These are phyloP conservation scores for Jacaranda mimosifolia DNA, from an alignment of 257 asterid species.

Conservation along the genomic window DNA sequence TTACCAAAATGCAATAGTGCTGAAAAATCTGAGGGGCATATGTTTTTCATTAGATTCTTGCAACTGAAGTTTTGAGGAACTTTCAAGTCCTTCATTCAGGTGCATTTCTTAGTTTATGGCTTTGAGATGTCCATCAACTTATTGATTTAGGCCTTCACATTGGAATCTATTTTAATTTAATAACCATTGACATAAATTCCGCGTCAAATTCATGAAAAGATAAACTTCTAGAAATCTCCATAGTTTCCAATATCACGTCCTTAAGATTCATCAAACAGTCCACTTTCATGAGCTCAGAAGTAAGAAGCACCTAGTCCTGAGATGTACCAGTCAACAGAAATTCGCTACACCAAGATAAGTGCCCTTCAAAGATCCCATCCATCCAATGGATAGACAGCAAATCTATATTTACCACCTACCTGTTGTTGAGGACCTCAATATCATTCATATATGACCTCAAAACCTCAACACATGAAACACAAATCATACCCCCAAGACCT, in stretches of 20 bases:
- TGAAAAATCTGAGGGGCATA: no score
- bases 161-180: no score
- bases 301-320: background rate
- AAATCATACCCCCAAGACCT: no score
- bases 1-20: no score
- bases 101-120: background rate
- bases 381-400: background rate
- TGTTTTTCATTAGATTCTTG: background rate
- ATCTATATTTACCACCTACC: background rate
- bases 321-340: background rate
- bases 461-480: background rate
- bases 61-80: background rate
- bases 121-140: background rate
- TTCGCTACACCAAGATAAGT: background rate
- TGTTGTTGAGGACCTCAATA: background rate
- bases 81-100: background rate
- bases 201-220: no score
- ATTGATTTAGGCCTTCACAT: background rate
- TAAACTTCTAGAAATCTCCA: background rate
- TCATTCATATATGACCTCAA: constrained; percentile 10
- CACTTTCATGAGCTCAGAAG: background rate
- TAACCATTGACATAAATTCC: no score
- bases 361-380: no score
- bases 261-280: background rate
- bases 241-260: background rate